Evolutionary conservation across 345 rosid species (phyloP).

Genomic region (Syzygium grande): DNA sequence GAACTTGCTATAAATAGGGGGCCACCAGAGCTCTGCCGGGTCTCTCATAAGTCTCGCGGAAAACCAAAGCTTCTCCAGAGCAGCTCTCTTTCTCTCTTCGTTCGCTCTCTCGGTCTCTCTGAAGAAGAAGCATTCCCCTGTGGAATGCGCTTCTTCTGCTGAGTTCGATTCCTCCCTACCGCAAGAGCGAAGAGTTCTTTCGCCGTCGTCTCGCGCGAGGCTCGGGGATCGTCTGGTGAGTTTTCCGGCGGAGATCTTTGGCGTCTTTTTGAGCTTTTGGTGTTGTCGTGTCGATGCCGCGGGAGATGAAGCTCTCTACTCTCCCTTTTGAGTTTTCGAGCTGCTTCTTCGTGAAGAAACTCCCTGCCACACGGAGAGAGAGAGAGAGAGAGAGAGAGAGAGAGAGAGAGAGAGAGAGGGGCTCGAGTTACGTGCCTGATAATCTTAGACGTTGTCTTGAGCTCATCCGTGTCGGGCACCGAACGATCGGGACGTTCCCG

Average conservation of each 20-base stretch:
- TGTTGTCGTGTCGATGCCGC: neutral
- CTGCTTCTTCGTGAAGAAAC: neutral
- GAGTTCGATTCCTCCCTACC: neutral
- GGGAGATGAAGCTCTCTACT: neutral
- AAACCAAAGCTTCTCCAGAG: neutral
- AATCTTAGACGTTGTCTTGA: neutral
- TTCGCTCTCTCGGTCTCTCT: neutral
- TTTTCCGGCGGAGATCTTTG: neutral
- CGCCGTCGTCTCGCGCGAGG: neutral
- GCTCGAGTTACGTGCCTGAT: neutral
- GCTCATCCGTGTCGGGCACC: neutral
- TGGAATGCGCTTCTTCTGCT: slow-evolving; percentile 33
- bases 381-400: neutral
- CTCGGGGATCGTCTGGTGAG: slow-evolving; percentile 1
- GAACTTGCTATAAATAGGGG: neutral
- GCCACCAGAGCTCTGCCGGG: neutral
- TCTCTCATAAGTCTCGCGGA: neutral
- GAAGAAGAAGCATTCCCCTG: slow-evolving; percentile 11
- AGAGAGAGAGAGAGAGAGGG: neutral
- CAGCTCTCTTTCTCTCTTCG: neutral
- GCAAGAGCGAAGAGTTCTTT: neutral
- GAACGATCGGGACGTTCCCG: neutral
- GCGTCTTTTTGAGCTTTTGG: neutral
- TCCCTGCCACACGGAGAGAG: neutral
- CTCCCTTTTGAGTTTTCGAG: neutral